Conservation (phyloP, 805 yeast species). For the Nakazawaea molendinolei region DNA sequence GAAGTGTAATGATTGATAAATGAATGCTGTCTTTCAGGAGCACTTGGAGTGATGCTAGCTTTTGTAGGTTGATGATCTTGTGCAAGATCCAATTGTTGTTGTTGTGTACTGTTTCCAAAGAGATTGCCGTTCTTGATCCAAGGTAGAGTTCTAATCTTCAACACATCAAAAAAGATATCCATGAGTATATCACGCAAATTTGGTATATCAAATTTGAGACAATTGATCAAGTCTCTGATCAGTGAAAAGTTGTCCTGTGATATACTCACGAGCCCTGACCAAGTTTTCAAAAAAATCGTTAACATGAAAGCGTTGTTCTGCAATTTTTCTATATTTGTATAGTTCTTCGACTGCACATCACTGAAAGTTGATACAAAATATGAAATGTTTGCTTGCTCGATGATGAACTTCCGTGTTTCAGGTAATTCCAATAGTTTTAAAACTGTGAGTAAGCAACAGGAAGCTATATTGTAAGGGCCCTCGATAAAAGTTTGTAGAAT, state of each 20-base stretch:
- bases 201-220: conserved; percentile 54
- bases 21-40: conserved; percentile 33
- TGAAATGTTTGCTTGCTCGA: conserved; percentile 58
- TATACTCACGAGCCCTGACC: conserved; percentile 71
- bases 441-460: conserved; percentile 20
- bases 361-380: conserved; percentile 66
- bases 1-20: conserved; percentile 62
- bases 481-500: conserved; percentile 43
- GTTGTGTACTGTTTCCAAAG: conserved; percentile 17
- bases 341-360: conserved; percentile 44
- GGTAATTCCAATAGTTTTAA: conserved; percentile 54
- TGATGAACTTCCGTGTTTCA: conserved; percentile 41
- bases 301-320: conserved; percentile 57
- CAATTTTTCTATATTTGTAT: conserved; percentile 45
- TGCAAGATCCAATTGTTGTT: background rate
- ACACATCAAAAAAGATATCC: conserved; percentile 63
- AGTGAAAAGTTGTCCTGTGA: conserved; percentile 50
- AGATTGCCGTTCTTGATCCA: conserved; percentile 28
- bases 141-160: conserved; percentile 53
- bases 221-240: conserved; percentile 49
- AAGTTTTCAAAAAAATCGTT: conserved; percentile 54
- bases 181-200: conserved; percentile 54
- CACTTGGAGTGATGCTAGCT: conserved; percentile 13
- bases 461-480: conserved; percentile 43
- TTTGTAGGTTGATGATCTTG: conserved; percentile 10